Evolutionary conservation across 768 basidiomycete species (phyloP).

Genomic region (Trametes cubensis): DNA sequence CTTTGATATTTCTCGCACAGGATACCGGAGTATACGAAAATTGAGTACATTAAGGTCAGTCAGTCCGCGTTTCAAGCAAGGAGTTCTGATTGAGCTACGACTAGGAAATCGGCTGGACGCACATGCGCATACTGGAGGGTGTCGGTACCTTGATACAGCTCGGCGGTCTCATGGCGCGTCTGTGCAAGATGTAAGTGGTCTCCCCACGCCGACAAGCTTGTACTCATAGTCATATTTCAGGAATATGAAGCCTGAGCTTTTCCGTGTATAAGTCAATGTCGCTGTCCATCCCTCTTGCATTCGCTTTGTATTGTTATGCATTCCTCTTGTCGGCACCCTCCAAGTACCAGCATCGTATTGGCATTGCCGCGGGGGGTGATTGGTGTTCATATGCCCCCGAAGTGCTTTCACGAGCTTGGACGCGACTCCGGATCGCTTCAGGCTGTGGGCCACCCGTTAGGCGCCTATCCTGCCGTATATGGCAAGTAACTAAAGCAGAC

Average conservation of each 20-base stretch:
- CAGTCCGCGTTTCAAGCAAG: background rate
- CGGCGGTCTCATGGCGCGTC: constrained; percentile 84
- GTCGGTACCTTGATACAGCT: constrained; percentile 95
- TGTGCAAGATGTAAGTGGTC: constrained; percentile 78
- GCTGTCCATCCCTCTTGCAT: background rate
- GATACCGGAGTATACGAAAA: constrained; percentile 88
- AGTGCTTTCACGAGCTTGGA: too few relatives aligned
- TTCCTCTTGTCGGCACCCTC: too few relatives aligned
- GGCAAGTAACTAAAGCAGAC: constrained; percentile 14
- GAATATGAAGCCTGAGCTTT: constrained; percentile 68
- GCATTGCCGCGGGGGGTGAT: too few relatives aligned
- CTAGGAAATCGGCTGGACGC: constrained; percentile 97
- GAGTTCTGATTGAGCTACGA: background rate
- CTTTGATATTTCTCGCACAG: constrained; percentile 39
- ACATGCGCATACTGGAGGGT: constrained; percentile 97
- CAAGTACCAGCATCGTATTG: too few relatives aligned
- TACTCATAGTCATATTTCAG: constrained; percentile 29
- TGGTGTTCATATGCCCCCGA: too few relatives aligned
- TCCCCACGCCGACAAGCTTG: background rate
- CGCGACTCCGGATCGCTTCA: too few relatives aligned
- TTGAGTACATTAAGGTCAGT: constrained; percentile 92
- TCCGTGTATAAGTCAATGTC: constrained; percentile 36
- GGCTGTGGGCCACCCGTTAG: background rate
- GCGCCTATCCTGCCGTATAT: constrained; percentile 1
- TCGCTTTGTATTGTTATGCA: too few relatives aligned